phyloP scores from a whole-genome alignment of 2,329 filamentous ascomycete species.

The Sporothrix pseudoabietina region DNA sequence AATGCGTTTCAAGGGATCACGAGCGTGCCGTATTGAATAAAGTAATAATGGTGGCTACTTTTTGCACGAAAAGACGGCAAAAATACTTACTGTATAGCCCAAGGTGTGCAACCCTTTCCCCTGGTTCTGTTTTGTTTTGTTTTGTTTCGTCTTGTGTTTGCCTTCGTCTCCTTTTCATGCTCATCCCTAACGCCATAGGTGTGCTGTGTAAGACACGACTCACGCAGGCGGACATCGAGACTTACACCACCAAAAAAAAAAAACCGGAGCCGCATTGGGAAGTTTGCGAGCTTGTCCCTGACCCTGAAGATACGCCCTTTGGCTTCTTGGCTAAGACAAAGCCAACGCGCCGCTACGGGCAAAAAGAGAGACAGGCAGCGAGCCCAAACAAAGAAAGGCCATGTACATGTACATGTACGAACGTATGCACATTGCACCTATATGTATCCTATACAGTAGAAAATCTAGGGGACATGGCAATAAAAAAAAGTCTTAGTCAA shows the following conservation, averaged over 20 bases:
- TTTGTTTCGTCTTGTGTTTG: conserved; percentile 20
- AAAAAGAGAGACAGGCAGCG: no score
- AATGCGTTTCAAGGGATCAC: background rate
- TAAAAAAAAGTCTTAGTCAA: background rate
- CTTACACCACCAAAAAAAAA: conserved; percentile 15
- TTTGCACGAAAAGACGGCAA: background rate
- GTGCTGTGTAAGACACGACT: background rate
- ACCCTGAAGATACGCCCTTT: background rate
- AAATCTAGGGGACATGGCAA: conserved; percentile 8
- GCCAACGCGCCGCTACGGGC: background rate
- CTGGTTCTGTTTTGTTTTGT: background rate
- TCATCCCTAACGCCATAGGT: background rate
- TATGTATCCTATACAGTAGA: background rate
- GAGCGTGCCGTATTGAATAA: conserved; percentile 7
- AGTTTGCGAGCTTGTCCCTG: background rate
- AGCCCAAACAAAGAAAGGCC: no score
- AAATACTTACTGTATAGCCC: no score
- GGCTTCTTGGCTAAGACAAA: background rate
- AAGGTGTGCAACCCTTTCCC: background rate
- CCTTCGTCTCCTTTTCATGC: background rate
- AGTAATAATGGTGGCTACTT: background rate
- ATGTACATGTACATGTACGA: no score
- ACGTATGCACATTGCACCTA: no score
- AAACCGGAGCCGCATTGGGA: conserved; percentile 6
- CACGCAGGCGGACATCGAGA: background rate